Conservation (phyloP, 176 grass and related monocot species). For the Eleusine indica region DNA sequence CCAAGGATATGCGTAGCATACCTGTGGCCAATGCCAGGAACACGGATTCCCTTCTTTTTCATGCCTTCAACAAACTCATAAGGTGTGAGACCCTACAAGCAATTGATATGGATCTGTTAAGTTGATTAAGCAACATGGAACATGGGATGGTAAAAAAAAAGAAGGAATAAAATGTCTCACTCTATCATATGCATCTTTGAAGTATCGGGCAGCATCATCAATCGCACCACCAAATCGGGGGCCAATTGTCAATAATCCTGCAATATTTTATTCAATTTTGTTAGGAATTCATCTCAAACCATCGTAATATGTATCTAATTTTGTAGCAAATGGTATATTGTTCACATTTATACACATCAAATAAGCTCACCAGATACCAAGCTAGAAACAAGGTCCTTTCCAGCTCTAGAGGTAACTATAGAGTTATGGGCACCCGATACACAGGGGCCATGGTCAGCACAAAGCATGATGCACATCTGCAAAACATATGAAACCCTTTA, state of each 20-base stretch:
- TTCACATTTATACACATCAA: conserved; percentile 27
- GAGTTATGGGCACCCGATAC: conserved; percentile 99
- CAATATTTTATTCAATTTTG: conserved; percentile 17
- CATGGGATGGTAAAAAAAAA: neutral
- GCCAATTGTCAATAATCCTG: conserved; percentile 95
- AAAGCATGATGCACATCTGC: conserved; percentile 97
- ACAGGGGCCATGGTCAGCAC: conserved; percentile 97
- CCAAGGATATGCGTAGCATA: conserved; percentile 32
- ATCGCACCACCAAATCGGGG: conserved; percentile 99
- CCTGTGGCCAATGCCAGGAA: conserved; percentile 98
- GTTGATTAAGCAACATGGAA: conserved; percentile 3
- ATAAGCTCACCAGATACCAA: conserved; percentile 88
- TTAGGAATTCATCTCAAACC: neutral
- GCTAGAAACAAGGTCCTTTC: conserved; percentile 96
- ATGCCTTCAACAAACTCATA: conserved; percentile 99
- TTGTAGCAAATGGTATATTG: neutral
- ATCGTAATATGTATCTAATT: neutral
- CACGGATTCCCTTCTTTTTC: conserved; percentile 99
- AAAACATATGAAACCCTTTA: conserved; percentile 30
- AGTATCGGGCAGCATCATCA: conserved; percentile 98
- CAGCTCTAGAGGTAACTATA: conserved; percentile 93
- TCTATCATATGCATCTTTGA: conserved; percentile 97
- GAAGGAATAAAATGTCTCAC: conserved; percentile 48
- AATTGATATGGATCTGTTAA: conserved; percentile 27
- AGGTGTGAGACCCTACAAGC: conserved; percentile 70